A percentile compares a stretch with the other conserved stretches of the same genome.
Conservation (phyloP, 805 yeast genomes). For the Starmerella vaccinii region DNA sequence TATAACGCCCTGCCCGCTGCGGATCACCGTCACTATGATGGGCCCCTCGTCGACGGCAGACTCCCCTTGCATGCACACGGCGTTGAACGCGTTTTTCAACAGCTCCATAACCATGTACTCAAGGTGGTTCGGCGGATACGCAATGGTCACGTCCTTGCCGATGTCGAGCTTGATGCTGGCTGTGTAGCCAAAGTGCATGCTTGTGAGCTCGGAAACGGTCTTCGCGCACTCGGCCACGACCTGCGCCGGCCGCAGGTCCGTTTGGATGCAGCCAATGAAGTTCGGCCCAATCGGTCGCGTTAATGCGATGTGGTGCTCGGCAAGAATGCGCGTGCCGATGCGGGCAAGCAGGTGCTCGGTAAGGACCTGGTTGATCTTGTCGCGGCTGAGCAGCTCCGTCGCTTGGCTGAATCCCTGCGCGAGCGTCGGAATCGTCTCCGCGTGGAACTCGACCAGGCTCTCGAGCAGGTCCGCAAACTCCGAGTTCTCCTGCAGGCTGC, state of each 20-base stretch:
- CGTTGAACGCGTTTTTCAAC: constrained; percentile 76
- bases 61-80: constrained; percentile 57
- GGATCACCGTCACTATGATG: constrained; percentile 40
- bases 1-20: constrained; percentile 43
- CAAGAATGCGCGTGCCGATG: constrained; percentile 74
- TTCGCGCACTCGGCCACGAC: constrained; percentile 56
- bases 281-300: constrained; percentile 39
- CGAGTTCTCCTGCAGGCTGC: constrained; percentile 44
- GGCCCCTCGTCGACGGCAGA: constrained; percentile 37
- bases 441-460: constrained; percentile 60
- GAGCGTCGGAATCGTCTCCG: constrained; percentile 71
- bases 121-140: constrained; percentile 77
- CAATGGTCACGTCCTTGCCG: constrained; percentile 51
- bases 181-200: constrained; percentile 69
- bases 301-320: constrained; percentile 71
- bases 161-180: constrained; percentile 51
- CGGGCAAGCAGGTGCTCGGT: constrained; percentile 72
- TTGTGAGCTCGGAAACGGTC: constrained; percentile 72
- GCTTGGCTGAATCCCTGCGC: constrained; percentile 77
- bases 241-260: constrained; percentile 51
- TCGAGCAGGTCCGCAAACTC: constrained; percentile 44
- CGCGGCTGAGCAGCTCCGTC: constrained; percentile 33
- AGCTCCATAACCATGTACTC: constrained; percentile 83
- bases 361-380: constrained; percentile 50
- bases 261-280: constrained; percentile 58